Percentiles rank a stretch among this genome's conserved stretches.
These are phyloP conservation scores for Dioscorea cayenensis DNA, from an alignment of 116 monocot genomes.

Conservation along the genomic window DNA sequence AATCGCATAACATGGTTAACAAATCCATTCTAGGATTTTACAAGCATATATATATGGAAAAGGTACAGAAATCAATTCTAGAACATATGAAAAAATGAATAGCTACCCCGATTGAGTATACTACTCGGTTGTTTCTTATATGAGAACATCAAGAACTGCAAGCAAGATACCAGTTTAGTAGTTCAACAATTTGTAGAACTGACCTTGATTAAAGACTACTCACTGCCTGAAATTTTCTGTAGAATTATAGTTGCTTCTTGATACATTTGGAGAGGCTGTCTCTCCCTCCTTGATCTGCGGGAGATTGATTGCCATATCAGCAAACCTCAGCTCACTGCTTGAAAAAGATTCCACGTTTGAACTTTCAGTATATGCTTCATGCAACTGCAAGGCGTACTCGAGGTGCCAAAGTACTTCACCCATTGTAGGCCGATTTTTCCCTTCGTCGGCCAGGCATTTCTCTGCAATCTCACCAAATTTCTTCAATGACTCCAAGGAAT, in stretches of 20 bases:
- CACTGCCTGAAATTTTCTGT: neutral
- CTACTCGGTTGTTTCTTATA: neutral
- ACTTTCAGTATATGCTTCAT: slow-evolving; percentile 24
- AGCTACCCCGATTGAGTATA: neutral
- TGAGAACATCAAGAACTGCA: neutral
- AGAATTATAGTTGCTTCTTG: neutral
- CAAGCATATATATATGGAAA: neutral
- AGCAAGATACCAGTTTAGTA: neutral
- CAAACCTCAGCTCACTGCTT: slow-evolving; percentile 11
- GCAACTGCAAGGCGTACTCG: slow-evolving; percentile 53
- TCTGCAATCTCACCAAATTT: slow-evolving; percentile 64
- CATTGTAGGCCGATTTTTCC: slow-evolving; percentile 54
- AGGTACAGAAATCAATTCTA: neutral
- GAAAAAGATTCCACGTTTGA: slow-evolving; percentile 1
- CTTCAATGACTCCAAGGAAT: slow-evolving; percentile 31
- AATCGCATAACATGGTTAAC: neutral
- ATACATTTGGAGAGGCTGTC: neutral
- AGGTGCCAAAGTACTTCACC: slow-evolving; percentile 76
- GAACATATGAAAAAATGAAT: neutral
- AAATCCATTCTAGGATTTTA: neutral
- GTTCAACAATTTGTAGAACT: neutral
- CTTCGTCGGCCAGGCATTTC: slow-evolving; percentile 71
- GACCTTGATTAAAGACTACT: neutral
- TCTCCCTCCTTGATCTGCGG: slow-evolving; percentile 5
- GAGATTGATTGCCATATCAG: slow-evolving; percentile 4